Base-by-base conservation (phyloP, 805 yeast genomes). In the Suhomyces sp. region DNA sequence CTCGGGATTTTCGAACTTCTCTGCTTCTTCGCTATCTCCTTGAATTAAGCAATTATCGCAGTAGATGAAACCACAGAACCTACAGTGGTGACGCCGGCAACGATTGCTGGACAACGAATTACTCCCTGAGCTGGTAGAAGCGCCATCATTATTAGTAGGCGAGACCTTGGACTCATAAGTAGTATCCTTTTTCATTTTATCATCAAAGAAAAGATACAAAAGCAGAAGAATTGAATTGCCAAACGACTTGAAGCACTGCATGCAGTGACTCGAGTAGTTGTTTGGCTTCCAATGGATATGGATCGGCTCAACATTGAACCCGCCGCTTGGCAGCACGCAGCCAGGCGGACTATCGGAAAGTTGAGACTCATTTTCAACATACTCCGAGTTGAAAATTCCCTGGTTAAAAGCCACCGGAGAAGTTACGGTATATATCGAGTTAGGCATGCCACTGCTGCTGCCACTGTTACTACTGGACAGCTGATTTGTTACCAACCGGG, bases 221-320 rank as follows among this genome's bases (percentile, higher is more conserved):
- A 54, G 27, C 43, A 57, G 51, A 6, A 54, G 39, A 27, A 57
- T 41, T 43, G 54, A 63, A 43, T 57, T 59, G 39, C 70, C 65
- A 53, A 74, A 73, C 8, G 60, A 58, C 31, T 63, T 64, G 52
- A 73, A 71, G 53, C 79, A 74, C 52, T 66, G 67, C 72, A 70
- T 64, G 62, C 85, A 81, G 47, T 66, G 66, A 48, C 61, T 56
- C n/a, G 76, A 62, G 48, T 61, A 63, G 44, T 57, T 60, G 61
- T 81, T 76, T 19, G 80, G 77, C 54, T 74, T 74, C 85, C 85
- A 81, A 61, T 80, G 84, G 12, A 64, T 61, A 49, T 75, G 82
- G 8, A 80, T 76, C 13, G 84, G 84, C 56, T 79, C 83, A 33
- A 25, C 54, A 22, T 25, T 43, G 43, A 52, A 50, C 19, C 25